These are phyloP conservation scores for Trichothecium roseum DNA, from an alignment of 2,329 filamentous ascomycete species.

Conservation along the genomic window DNA sequence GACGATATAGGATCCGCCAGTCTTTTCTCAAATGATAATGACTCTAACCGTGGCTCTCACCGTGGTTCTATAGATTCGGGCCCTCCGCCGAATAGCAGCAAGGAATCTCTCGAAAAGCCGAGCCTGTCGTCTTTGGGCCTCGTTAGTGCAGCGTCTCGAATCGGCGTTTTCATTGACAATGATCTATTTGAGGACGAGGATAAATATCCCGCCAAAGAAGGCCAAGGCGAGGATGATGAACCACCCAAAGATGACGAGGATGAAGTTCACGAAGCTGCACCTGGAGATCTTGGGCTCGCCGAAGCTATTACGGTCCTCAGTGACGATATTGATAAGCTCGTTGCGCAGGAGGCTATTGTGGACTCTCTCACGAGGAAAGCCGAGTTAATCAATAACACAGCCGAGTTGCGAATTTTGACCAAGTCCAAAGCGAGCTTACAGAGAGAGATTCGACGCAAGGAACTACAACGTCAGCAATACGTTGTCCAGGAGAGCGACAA, in stretches of 20 bases:
- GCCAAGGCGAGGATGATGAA: slow-evolving; percentile 57
- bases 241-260: slow-evolving; percentile 55
- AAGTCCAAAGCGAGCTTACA: slow-evolving; percentile 93
- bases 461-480: slow-evolving; percentile 93
- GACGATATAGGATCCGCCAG: slow-evolving; percentile 30
- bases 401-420: slow-evolving; percentile 79
- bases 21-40: slow-evolving; percentile 44
- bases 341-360: slow-evolving; percentile 80
- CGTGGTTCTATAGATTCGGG: slow-evolving; percentile 50
- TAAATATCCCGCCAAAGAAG: slow-evolving; percentile 76
- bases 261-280: slow-evolving; percentile 85
- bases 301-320: slow-evolving; percentile 88
- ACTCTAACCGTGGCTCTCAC: no score
- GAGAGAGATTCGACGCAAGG: slow-evolving; percentile 84
- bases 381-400: slow-evolving; percentile 92
- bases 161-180: slow-evolving; percentile 88
- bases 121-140: slow-evolving; percentile 87
- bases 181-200: slow-evolving; percentile 87
- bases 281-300: slow-evolving; percentile 83
- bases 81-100: slow-evolving; percentile 19
- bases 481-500: slow-evolving; percentile 97
- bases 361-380: slow-evolving; percentile 89
- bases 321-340: slow-evolving; percentile 80
- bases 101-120: slow-evolving; percentile 52
- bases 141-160: slow-evolving; percentile 75